Evolutionary conservation across 164 flowering plant genomes (phyloP).

Genomic region (Chimonanthus praecox): DNA sequence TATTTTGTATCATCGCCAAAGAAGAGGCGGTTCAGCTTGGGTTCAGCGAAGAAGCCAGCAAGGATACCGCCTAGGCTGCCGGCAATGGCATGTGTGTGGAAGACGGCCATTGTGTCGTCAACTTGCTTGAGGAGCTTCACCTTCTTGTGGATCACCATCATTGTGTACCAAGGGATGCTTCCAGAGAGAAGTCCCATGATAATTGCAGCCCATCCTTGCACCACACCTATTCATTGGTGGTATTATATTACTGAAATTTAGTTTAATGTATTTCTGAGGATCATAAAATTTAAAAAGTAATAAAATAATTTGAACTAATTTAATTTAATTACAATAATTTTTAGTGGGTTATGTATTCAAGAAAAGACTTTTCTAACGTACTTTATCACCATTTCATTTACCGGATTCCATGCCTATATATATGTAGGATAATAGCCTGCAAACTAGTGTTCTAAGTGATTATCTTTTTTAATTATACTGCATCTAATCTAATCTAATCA

Average conservation of each 20-base stretch:
- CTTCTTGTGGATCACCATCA: conserved; percentile 40
- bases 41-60: conserved; percentile 36
- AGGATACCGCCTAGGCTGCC: conserved; percentile 38
- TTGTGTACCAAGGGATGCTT: conserved; percentile 44
- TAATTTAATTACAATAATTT: not conserved
- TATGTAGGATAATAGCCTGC: no score
- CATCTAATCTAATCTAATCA: no score
- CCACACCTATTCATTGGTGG: conserved; percentile 8
- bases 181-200: conserved; percentile 40
- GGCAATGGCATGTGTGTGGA: conserved; percentile 41
- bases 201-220: conserved; percentile 44
- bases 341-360: not conserved
- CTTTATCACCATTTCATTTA: not conserved
- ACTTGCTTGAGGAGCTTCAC: conserved; percentile 14
- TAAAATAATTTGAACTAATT: not conserved
- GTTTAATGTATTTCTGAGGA: not conserved
- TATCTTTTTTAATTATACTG: no score
- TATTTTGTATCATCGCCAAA: conserved; percentile 15
- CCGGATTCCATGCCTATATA: not conserved
- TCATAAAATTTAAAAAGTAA: no score
- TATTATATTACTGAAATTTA: not conserved
- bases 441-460: no score
- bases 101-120: conserved; percentile 36
- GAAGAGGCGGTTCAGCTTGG: conserved; percentile 31
- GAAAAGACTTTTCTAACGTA: not conserved